Conservation (phyloP, 1,284 basidiomycete species). For the Sanghuangporus sanghuang region DNA sequence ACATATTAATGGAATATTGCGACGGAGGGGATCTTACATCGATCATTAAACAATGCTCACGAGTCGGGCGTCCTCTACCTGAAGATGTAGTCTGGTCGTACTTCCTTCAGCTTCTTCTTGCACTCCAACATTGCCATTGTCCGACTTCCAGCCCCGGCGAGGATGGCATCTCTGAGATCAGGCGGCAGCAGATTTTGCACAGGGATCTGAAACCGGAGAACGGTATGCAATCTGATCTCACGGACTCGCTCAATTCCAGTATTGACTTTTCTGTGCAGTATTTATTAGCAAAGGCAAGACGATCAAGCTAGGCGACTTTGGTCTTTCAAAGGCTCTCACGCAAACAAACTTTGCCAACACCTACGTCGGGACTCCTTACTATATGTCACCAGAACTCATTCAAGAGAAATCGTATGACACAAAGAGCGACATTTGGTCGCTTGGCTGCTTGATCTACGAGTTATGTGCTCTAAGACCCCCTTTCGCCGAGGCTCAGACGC, state of each 20-base stretch:
- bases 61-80: conserved; percentile 64
- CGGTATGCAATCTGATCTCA: conserved; percentile 43
- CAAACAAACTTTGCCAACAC: conserved; percentile 89
- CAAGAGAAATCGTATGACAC: conserved; percentile 95
- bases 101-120: conserved; percentile 89
- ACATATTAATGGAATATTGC: conserved; percentile 97
- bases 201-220: conserved; percentile 97
- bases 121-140: conserved; percentile 88
- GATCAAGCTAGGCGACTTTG: conserved; percentile 96
- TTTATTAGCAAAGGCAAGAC: conserved; percentile 76
- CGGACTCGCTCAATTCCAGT: neutral
- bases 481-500: conserved; percentile 87
- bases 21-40: conserved; percentile 89
- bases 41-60: conserved; percentile 75
- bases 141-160: conserved; percentile 51
- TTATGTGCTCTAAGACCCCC: conserved; percentile 89
- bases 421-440: conserved; percentile 97
- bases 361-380: conserved; percentile 98
- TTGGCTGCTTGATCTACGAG: conserved; percentile 95
- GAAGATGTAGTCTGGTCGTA: conserved; percentile 96
- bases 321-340: conserved; percentile 86
- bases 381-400: conserved; percentile 98
- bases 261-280: conserved; percentile 40
- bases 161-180: conserved; percentile 35
- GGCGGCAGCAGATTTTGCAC: conserved; percentile 81